phyloP scores from a whole-genome alignment of 129 eudicot species.

The Chrysanthemum lavandulifolium region DNA sequence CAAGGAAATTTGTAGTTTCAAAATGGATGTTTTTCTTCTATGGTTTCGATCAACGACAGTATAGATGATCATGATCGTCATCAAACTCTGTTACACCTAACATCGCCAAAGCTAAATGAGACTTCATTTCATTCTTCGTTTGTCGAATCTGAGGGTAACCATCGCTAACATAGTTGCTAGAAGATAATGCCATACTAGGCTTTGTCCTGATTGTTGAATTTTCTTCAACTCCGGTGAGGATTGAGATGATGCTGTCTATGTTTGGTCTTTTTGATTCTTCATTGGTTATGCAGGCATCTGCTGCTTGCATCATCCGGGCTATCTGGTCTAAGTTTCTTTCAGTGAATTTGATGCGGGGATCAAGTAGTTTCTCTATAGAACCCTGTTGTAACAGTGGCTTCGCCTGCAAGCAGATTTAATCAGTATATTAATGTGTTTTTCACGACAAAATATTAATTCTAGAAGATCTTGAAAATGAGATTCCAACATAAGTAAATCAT shows the following conservation, averaged over 20 bases:
- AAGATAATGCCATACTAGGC: constrained; percentile 19
- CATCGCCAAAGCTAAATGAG: constrained; percentile 92
- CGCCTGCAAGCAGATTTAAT: constrained; percentile 49
- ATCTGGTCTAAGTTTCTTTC: constrained; percentile 54
- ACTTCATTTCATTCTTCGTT: constrained; percentile 67
- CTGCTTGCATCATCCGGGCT: constrained; percentile 73
- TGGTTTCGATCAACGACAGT: constrained; percentile 39
- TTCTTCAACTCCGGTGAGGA: constrained; percentile 54
- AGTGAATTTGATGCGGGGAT: constrained; percentile 58
- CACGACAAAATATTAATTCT: not conserved
- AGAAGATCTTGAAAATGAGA: too few relatives aligned
- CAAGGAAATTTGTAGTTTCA: constrained; percentile 25
- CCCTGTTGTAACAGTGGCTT: constrained; percentile 84
- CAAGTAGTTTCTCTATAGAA: constrained; percentile 56
- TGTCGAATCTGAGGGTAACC: constrained; percentile 46
- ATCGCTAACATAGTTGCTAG: constrained; percentile 40
- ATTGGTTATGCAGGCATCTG: constrained; percentile 68
- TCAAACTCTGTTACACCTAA: constrained; percentile 81
- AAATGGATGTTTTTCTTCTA: constrained; percentile 2
- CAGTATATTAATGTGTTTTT: not conserved
- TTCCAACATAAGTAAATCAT: not conserved
- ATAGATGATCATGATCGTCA: constrained; percentile 52
- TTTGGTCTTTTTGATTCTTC: constrained; percentile 82
- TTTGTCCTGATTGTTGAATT: constrained; percentile 35
- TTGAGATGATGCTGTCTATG: constrained; percentile 48